phyloP scores from a whole-genome alignment of 1,139 yeast species.

The Diutina mesorugosa region DNA sequence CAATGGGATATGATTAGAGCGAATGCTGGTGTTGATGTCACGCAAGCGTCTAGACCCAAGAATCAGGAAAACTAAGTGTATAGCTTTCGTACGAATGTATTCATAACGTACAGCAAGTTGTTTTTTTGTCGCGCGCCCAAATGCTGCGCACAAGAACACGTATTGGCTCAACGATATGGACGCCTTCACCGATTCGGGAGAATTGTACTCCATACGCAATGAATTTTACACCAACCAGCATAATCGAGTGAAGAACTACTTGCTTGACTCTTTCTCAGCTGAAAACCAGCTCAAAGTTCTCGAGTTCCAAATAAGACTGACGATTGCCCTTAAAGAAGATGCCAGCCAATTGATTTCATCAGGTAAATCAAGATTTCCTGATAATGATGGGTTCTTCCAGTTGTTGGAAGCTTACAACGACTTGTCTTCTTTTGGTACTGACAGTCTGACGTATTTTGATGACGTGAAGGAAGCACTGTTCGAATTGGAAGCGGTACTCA shows the following conservation, averaged over 20 bases:
- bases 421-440: slow-evolving; percentile 27
- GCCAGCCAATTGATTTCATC: slow-evolving; percentile 27
- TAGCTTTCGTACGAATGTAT: background rate
- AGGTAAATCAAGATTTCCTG: slow-evolving; percentile 24
- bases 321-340: slow-evolving; percentile 26
- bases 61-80: background rate
- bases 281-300: slow-evolving; percentile 27
- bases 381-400: slow-evolving; percentile 19
- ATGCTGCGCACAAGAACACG: background rate
- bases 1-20: slow-evolving; percentile 2
- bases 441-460: slow-evolving; percentile 18
- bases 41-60: background rate
- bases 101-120: background rate
- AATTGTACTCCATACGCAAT: slow-evolving; percentile 29
- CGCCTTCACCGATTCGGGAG: slow-evolving; percentile 7
- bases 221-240: slow-evolving; percentile 37
- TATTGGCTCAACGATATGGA: background rate
- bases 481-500: slow-evolving; percentile 29
- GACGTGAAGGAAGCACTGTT: slow-evolving; percentile 19
- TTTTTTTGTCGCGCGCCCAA: background rate
- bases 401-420: slow-evolving; percentile 17
- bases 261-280: slow-evolving; percentile 20
- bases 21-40: background rate
- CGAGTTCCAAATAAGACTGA: slow-evolving; percentile 31
- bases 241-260: slow-evolving; percentile 20